These are phyloP conservation scores for Stereum hirsutum DNA, from an alignment of 1,284 basidiomycete genomes.

Conservation along the genomic window DNA sequence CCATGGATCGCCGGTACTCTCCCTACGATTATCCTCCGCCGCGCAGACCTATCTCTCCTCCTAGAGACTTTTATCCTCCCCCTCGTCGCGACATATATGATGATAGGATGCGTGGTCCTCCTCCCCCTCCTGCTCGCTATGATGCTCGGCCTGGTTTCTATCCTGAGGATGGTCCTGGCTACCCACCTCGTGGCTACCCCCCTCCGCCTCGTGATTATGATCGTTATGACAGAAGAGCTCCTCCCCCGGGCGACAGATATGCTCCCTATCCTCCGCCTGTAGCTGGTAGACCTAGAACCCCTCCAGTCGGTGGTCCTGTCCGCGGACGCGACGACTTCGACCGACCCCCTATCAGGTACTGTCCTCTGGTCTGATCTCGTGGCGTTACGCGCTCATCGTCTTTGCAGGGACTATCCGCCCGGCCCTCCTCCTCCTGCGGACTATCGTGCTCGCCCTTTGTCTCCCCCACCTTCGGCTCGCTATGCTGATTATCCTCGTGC, in stretches of 20 bases:
- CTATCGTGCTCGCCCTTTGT: constrained; percentile 46
- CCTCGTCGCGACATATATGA: constrained; percentile 61
- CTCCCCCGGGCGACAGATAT: constrained; percentile 28
- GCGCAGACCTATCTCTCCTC: constrained; percentile 47
- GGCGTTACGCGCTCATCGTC: constrained; percentile 2
- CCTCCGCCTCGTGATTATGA: constrained; percentile 47
- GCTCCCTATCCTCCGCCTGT: constrained; percentile 24
- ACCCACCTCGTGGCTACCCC: constrained; percentile 35
- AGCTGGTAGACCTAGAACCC: constrained; percentile 32
- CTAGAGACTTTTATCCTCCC: constrained; percentile 48
- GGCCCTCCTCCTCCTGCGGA: constrained; percentile 30
- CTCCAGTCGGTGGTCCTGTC: constrained; percentile 27
- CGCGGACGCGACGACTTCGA: constrained; percentile 39
- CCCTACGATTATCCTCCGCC: constrained; percentile 46
- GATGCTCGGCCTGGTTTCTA: constrained; percentile 30
- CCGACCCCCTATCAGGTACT: constrained; percentile 36
- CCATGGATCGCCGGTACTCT: constrained; percentile 40
- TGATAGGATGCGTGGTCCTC: constrained; percentile 41
- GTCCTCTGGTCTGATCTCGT: not conserved
- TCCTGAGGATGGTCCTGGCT: constrained; percentile 19
- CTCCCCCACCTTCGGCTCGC: constrained; percentile 41
- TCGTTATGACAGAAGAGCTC: constrained; percentile 48
- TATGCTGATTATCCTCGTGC: constrained; percentile 54
- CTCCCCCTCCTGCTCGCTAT: constrained; percentile 28
- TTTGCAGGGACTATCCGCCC: constrained; percentile 34